Conservation (phyloP, 2,329 filamentous ascomycete genomes). For the Epichloe festucae region DNA sequence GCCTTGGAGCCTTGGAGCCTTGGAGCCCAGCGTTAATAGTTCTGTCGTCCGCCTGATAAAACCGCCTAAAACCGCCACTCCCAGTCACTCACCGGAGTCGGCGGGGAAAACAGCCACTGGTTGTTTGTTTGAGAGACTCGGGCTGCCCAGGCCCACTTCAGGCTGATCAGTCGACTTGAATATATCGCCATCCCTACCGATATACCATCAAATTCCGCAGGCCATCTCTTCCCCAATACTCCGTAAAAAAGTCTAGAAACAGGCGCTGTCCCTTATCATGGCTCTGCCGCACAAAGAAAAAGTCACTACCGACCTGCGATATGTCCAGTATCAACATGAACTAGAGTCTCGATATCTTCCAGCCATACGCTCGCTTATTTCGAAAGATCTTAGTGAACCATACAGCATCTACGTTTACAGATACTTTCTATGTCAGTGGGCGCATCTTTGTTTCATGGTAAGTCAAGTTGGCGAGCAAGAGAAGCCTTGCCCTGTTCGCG, state of each 20-base stretch:
- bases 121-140: too few species aligned
- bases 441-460: conserved; percentile 92
- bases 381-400: conserved; percentile 90
- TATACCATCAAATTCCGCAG: neutral
- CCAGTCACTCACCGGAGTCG: too few species aligned
- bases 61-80: too few species aligned
- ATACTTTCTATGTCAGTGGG: conserved; percentile 97
- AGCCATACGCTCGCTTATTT: conserved; percentile 83
- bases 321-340: conserved; percentile 48
- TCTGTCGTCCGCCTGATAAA: neutral
- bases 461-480: conserved; percentile 2
- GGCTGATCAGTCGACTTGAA: too few species aligned
- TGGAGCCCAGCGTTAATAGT: neutral
- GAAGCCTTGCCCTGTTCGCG: neutral
- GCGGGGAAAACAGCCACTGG: too few species aligned
- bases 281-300: conserved; percentile 18
- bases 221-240: neutral
- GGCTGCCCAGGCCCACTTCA: neutral
- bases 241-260: neutral
- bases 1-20: neutral
- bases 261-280: conserved; percentile 15
- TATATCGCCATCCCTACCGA: neutral
- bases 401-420: conserved; percentile 99
- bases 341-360: conserved; percentile 58
- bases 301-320: conserved; percentile 37